A percentile compares a stretch with the other conserved stretches of the same genome.
phyloP scores from a whole-genome alignment of 164 flowering plant species.

The Echeveria elegans region DNA sequence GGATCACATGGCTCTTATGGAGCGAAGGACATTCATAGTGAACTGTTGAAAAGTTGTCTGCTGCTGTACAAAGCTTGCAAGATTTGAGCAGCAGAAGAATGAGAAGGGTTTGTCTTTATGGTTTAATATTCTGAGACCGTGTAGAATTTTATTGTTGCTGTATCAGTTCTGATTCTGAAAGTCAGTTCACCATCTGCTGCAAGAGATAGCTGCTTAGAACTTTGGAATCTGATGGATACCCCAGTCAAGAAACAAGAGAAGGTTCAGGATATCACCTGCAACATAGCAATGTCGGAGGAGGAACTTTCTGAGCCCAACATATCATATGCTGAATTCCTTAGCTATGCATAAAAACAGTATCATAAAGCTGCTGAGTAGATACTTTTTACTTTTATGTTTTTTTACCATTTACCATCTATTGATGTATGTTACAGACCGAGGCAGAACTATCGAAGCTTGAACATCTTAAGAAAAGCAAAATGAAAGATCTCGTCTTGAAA shows the following conservation, averaged over 20 bases:
- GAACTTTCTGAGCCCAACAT: slow-evolving; percentile 57
- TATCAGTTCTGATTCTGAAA: background rate
- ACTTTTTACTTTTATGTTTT: background rate
- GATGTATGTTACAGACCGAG: slow-evolving; percentile 31
- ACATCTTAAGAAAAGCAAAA: slow-evolving; percentile 31
- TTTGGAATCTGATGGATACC: slow-evolving; percentile 88
- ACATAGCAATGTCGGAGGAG: slow-evolving; percentile 57
- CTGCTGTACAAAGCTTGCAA: slow-evolving; percentile 30
- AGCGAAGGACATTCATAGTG: slow-evolving; percentile 30
- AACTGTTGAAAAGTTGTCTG: slow-evolving; percentile 39
- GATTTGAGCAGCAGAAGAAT: slow-evolving; percentile 55
- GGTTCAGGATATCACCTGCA: slow-evolving; percentile 63
- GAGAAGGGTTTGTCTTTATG: slow-evolving; percentile 35
- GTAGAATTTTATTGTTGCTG: background rate
- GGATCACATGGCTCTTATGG: slow-evolving; percentile 37
- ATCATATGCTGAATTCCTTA: slow-evolving; percentile 50
- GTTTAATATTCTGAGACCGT: background rate
- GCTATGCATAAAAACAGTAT: slow-evolving; percentile 32
- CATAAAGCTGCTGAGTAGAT: background rate
- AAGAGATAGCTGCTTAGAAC: slow-evolving; percentile 71
- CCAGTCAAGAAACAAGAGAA: slow-evolving; percentile 61
- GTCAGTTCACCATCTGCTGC: slow-evolving; percentile 34
- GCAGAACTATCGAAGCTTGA: slow-evolving; percentile 38
- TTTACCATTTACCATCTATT: no score
- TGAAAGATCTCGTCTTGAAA: no score